Evolutionary conservation across 495 filamentous ascomycete species (phyloP).

Genomic region (Penicillium chermesinum): DNA sequence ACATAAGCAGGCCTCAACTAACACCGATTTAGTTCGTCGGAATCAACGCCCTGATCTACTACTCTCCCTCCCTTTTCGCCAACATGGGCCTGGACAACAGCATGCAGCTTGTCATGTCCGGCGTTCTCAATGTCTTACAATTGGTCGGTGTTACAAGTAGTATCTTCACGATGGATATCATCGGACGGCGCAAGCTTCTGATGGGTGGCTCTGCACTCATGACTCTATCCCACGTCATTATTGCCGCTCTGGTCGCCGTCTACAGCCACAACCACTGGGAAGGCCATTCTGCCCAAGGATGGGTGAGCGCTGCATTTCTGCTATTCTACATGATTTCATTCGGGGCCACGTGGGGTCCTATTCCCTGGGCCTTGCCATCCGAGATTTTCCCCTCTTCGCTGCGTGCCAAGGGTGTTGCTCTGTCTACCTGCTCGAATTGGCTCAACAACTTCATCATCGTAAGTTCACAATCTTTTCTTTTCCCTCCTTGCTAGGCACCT

Average conservation of each 20-base stretch:
- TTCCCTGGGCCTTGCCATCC: constrained; percentile 44
- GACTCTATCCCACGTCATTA: constrained; percentile 47
- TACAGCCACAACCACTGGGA: constrained; percentile 32
- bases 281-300: constrained; percentile 44
- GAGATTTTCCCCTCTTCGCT: constrained; percentile 45
- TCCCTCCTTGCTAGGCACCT: too few species aligned
- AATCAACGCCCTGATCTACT: constrained; percentile 52
- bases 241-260: constrained; percentile 43
- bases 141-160: constrained; percentile 43
- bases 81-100: constrained; percentile 51
- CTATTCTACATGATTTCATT: constrained; percentile 48
- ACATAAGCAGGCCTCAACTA: background rate
- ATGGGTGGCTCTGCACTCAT: constrained; percentile 43
- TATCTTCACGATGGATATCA: constrained; percentile 46
- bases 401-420: constrained; percentile 48
- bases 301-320: constrained; percentile 44
- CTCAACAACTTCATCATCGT: constrained; percentile 55
- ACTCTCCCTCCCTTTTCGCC: constrained; percentile 52
- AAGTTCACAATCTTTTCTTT: background rate
- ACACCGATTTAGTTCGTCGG: constrained; percentile 37
- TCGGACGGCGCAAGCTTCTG: constrained; percentile 44
- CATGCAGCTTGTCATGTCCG: constrained; percentile 56
- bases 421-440: constrained; percentile 52
- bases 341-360: constrained; percentile 43
- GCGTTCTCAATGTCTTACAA: constrained; percentile 53